These are phyloP conservation scores for Alectoria sarmentosa DNA, from an alignment of 495 filamentous ascomycete species.

Conservation along the genomic window DNA sequence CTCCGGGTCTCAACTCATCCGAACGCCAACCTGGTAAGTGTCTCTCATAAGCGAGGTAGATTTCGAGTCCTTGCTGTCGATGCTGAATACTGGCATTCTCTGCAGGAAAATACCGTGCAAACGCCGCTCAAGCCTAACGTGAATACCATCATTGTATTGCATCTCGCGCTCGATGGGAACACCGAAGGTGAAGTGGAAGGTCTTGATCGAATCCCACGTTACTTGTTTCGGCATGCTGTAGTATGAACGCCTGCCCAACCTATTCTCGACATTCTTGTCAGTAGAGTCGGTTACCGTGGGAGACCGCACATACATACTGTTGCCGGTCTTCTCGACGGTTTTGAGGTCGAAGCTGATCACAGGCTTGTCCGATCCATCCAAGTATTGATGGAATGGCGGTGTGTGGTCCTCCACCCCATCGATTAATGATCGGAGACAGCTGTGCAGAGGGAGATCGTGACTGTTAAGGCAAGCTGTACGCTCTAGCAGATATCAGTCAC, in stretches of 20 bases:
- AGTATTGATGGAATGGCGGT: neutral
- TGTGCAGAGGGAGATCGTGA: neutral
- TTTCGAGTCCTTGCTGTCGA: neutral
- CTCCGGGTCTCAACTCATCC: neutral
- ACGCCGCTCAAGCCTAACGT: neutral
- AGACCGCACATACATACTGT: neutral
- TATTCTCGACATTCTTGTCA: neutral
- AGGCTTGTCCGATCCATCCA: neutral
- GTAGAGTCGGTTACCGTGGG: neutral
- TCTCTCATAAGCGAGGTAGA: neutral
- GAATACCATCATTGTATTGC: neutral
- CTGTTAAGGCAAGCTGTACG: neutral
- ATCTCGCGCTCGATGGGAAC: neutral
- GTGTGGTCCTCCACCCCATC: neutral
- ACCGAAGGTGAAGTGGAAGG: neutral
- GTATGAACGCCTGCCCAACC: neutral
- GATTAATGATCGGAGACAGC: neutral
- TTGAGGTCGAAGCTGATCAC: neutral
- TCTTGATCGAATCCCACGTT: neutral
- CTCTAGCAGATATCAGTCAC: neutral
- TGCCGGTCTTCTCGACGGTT: neutral
- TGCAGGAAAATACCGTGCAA: neutral
- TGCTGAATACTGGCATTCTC: neutral
- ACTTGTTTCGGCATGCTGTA: neutral
- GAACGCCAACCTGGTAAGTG: neutral